A percentile compares a stretch with the other conserved stretches of the same genome.
Evolutionary conservation across 1,284 basidiomycete genomes (phyloP).

Genomic region (Heterobasidion annosum): DNA sequence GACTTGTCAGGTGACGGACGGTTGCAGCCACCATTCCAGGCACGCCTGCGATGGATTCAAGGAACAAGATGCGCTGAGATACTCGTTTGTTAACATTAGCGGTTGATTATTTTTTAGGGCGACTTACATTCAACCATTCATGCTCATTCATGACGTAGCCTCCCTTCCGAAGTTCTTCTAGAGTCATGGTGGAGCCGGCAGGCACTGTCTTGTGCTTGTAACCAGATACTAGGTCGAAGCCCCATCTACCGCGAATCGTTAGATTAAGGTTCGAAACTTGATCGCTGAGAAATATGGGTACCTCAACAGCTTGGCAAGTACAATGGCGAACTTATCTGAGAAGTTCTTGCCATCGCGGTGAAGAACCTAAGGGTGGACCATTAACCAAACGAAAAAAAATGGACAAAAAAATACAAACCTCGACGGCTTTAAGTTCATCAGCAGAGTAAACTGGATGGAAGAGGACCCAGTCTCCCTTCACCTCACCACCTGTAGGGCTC

Average conservation of each 20-base stretch:
- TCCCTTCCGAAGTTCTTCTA: conserved; percentile 63
- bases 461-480: conserved; percentile 66
- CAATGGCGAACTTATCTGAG: conserved; percentile 65
- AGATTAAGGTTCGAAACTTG: neutral
- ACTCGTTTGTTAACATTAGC: conserved; percentile 1
- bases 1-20: conserved; percentile 73
- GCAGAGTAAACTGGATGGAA: conserved; percentile 76
- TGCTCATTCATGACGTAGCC: conserved; percentile 68
- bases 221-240: conserved; percentile 72
- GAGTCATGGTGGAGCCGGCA: conserved; percentile 45
- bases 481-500: neutral
- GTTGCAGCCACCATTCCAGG: conserved; percentile 93
- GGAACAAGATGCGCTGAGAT: conserved; percentile 72
- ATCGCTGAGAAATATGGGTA: conserved; percentile 11
- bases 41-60: conserved; percentile 89
- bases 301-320: conserved; percentile 53
- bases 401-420: conserved; percentile 30
- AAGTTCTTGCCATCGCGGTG: conserved; percentile 58
- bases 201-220: conserved; percentile 74
- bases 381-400: neutral
- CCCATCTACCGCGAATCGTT: conserved; percentile 27
- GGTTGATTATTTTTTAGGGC: neutral
- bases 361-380: conserved; percentile 44
- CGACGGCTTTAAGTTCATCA: conserved; percentile 73
- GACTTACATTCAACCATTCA: conserved; percentile 67